phyloP scores from a whole-genome alignment of 768 basidiomycete species.

The Pleurotus sapidus region DNA sequence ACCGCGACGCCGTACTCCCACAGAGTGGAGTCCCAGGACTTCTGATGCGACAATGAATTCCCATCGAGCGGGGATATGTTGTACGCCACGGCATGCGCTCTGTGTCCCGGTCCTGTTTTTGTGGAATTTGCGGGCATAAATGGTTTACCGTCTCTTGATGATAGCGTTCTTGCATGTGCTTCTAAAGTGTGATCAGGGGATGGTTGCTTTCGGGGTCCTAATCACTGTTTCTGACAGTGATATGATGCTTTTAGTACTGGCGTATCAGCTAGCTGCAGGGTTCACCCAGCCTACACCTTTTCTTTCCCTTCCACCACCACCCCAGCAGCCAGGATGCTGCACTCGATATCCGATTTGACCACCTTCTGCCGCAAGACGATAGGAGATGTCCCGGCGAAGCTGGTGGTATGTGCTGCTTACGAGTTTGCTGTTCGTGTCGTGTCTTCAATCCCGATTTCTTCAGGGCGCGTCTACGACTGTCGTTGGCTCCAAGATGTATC shows the following conservation, averaged over 20 bases:
- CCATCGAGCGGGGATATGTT: too few species aligned
- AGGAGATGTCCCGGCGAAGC: slow-evolving; percentile 85
- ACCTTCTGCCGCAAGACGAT: slow-evolving; percentile 80
- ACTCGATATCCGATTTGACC: slow-evolving; percentile 88
- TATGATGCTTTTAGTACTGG: not conserved
- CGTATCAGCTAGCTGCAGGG: not conserved
- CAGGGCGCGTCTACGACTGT: slow-evolving; percentile 92
- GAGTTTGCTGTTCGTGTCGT: not conserved
- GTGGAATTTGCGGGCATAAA: too few species aligned
- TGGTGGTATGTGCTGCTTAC: slow-evolving; percentile 59
- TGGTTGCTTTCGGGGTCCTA: not conserved
- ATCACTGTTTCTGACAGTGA: not conserved
- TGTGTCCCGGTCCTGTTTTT: too few species aligned
- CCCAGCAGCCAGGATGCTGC: slow-evolving; percentile 37
- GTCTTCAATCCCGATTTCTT: slow-evolving; percentile 1
- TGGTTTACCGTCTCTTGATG: too few species aligned
- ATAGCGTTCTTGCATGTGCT: too few species aligned
- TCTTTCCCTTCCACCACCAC: not conserved
- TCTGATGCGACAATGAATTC: too few species aligned
- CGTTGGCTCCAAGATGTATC: slow-evolving; percentile 82
- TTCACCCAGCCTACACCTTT: not conserved
- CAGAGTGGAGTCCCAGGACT: too few species aligned
- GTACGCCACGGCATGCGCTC: too few species aligned
- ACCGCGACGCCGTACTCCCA: too few species aligned
- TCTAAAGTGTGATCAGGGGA: not conserved